Evolutionary conservation across 129 eudicot genomes (phyloP), one percentile per base, ranked within the genome.

Genomic region (Helichrysum umbraculigerum): DNA sequence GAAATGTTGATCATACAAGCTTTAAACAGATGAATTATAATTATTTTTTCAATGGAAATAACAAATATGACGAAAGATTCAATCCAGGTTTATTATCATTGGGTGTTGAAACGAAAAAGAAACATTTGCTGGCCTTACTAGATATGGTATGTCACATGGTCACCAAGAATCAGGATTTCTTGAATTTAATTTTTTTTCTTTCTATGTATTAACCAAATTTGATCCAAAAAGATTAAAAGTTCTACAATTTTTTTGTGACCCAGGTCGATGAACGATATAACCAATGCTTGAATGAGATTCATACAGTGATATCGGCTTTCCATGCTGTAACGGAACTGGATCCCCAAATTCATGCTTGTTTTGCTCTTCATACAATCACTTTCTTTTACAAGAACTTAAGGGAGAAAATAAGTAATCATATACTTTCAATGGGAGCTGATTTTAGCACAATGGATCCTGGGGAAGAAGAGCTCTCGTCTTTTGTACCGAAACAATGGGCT

Each of bases 281-380:
- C 83, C 97, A 87, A 68, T 91, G 93, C 83, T 19, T 94, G 76
- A 96, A 94, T 61, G 97, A 94, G 82, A 87, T 94, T 51, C 99
- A 94, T 69, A 91, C 91, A 4, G 97, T 87, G 51, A 71, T 87
- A 66, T 94, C 96, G 3, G 97, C 99, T 41, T 94, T 94, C 75
- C 93, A 88, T 76, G 94, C 94, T 39, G 97, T 92, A 52, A 86
- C 99, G 1, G 99, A 94, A 81, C 63, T 94, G 86, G 87, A 94
- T 69, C 97, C 97, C 65, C 90, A 87, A 63, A 63, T 89, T 70
- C 97, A 94, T 30, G 80, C 97, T 33, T 88, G 88, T 72, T 91
- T 91, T 68, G 91, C 92, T 34, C 97, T 94, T 76, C 96, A 86
- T 54, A 84, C 91, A 66, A 71, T 91, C 66, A 87, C 97, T 5